Percentiles rank a stretch among this genome's conserved stretches.
phyloP scores from a whole-genome alignment of 495 filamentous ascomycete genomes.

The Tirmania nivea region DNA sequence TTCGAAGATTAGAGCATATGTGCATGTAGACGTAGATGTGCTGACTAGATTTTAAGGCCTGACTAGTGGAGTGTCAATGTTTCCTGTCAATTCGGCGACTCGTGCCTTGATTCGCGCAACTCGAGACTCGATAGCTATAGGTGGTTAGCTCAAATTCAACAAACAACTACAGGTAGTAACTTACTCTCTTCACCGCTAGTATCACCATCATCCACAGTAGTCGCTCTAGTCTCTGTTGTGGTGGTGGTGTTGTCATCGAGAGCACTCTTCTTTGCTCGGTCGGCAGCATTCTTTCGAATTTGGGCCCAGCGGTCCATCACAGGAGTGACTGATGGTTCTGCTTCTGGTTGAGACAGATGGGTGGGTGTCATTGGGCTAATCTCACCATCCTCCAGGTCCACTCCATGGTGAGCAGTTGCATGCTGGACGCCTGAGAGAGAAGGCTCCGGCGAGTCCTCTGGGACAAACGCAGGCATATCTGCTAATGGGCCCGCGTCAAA shows the following conservation, averaged over 20 bases:
- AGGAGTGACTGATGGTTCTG: conserved; percentile 18
- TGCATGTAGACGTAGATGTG: no score
- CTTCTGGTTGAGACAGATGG: conserved; percentile 9
- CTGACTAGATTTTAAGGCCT: not conserved
- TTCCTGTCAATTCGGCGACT: conserved; percentile 79
- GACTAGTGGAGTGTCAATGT: conserved; percentile 33
- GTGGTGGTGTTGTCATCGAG: conserved; percentile 5
- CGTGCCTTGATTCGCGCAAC: conserved; percentile 95
- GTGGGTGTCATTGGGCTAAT: conserved; percentile 1
- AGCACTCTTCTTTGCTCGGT: conserved; percentile 32
- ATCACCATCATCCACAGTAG: conserved; percentile 47
- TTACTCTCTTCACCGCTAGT: conserved; percentile 92
- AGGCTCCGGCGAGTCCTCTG: conserved; percentile 34
- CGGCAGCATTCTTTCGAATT: conserved; percentile 81
- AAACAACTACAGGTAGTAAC: conserved; percentile 24
- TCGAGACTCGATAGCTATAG: conserved; percentile 70
- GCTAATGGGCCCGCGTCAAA: conserved; percentile 80
- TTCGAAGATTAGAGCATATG: not conserved
- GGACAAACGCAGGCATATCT: conserved; percentile 70
- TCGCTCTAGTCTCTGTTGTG: conserved; percentile 12
- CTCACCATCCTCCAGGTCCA: not conserved
- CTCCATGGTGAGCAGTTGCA: no score
- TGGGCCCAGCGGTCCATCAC: conserved; percentile 72
- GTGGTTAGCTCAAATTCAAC: not conserved
- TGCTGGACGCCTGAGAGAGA: not conserved